These are phyloP conservation scores for Cladosporium cucumerinum DNA, from an alignment of 2,329 filamentous ascomycete genomes.

Conservation along the genomic window DNA sequence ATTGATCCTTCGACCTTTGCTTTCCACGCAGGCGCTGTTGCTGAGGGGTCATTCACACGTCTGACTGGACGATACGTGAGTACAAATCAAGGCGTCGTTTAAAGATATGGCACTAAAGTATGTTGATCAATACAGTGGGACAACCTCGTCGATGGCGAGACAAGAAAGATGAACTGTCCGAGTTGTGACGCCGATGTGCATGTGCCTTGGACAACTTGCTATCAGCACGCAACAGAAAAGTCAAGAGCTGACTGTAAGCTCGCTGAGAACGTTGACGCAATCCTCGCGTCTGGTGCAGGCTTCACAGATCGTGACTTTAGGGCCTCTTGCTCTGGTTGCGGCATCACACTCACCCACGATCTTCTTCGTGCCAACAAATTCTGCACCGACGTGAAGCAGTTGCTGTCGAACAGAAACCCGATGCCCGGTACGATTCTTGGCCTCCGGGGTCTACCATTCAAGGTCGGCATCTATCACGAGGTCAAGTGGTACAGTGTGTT, in stretches of 20 bases:
- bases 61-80: constrained; percentile 40
- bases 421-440: constrained; percentile 68
- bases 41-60: constrained; percentile 47
- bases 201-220: constrained; percentile 58
- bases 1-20: constrained; percentile 59
- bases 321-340: constrained; percentile 51
- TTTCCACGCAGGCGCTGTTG: constrained; percentile 48
- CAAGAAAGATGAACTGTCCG: constrained; percentile 55
- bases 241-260: not conserved
- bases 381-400: constrained; percentile 49
- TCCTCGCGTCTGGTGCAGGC: constrained; percentile 47
- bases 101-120: not conserved
- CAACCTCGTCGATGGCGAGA: constrained; percentile 51
- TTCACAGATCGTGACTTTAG: constrained; percentile 56
- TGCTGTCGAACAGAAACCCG: constrained; percentile 49
- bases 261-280: constrained; percentile 26
- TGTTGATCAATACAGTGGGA: constrained; percentile 51
- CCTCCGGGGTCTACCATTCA: constrained; percentile 49
- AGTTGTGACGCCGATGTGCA: constrained; percentile 44
- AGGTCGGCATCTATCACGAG: not conserved
- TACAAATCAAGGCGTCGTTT: not conserved
- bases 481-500: not conserved
- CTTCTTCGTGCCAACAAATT: constrained; percentile 62
- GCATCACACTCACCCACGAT: constrained; percentile 52
- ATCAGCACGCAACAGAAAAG: constrained; percentile 32